Percentiles rank a stretch among this genome's conserved stretches.
These are phyloP conservation scores for Cylindrotheca fusiformis DNA, from an alignment of 108 stramenopile species.

Conservation along the genomic window DNA sequence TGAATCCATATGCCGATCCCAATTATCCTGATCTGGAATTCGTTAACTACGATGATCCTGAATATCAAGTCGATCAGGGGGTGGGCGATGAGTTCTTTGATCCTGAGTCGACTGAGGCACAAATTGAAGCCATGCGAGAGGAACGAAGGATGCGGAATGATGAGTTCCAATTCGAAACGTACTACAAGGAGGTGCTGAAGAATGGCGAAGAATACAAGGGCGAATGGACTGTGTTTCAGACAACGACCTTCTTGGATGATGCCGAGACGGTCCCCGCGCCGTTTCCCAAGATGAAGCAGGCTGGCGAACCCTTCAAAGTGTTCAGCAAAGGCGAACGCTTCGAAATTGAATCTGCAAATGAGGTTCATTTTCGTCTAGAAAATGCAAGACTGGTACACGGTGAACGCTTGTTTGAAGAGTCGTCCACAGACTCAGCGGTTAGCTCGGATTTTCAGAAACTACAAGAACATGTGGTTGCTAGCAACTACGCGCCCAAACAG, in stretches of 20 bases:
- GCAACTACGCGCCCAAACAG: constrained; percentile 51
- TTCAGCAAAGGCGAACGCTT: constrained; percentile 52
- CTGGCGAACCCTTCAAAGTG: constrained; percentile 53
- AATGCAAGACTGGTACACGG: constrained; percentile 62
- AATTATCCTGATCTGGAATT: constrained; percentile 86
- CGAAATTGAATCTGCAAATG: constrained; percentile 19
- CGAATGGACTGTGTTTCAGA: constrained; percentile 85
- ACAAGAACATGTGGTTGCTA: constrained; percentile 24
- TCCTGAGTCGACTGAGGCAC: constrained; percentile 40
- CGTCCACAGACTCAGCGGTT: background rate
- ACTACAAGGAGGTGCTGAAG: constrained; percentile 56
- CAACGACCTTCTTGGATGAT: constrained; percentile 62
- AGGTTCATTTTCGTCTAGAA: constrained; percentile 28
- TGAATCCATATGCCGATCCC: constrained; percentile 52
- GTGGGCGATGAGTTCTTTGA: constrained; percentile 52
- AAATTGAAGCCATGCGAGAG: constrained; percentile 87
- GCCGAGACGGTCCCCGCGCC: constrained; percentile 18
- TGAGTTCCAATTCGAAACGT: constrained; percentile 90
- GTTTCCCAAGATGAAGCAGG: constrained; percentile 20
- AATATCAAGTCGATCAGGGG: constrained; percentile 68
- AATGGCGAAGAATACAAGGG: constrained; percentile 66
- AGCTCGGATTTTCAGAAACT: constrained; percentile 13
- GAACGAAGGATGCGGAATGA: constrained; percentile 76
- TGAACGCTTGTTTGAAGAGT: constrained; percentile 49
- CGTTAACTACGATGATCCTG: constrained; percentile 80